Evolutionary conservation across 106 monocot species (phyloP), one percentile per base, ranked within the genome.

Genomic region (Dioscorea alata): DNA sequence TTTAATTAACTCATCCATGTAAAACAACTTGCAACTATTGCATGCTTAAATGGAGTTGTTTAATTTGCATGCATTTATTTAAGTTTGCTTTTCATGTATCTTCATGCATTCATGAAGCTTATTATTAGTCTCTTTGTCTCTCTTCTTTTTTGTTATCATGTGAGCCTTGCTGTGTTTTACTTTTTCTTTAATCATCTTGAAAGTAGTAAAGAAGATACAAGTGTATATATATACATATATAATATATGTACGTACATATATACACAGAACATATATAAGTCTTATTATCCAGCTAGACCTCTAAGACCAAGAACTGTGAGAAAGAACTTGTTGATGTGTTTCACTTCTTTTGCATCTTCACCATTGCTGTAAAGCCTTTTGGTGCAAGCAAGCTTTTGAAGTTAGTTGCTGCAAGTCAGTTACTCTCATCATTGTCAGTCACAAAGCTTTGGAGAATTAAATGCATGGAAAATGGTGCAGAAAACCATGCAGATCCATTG

Each of bases 401-500:
- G 75, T 62, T 75, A 53, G 68, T 67, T 67, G 31, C 32, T 62
- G 18, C 50, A 58, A 33, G 65, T 57, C 71, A 65, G 77, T 71
- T 77, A 71, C 77, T 77, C 64, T 65, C 65, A 77, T 77, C 77
- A 77, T 77, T 64, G 65, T 65, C 33, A 50, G 59, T 28, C 70
- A 34, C 23, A 33, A 57, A 56, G 6, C 69, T 63, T 76, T 75
- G 49, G 21, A 75, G 24, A 14, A 19, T 56, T 42, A 42, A 71
- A 19, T 60, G 49, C 24, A 34, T 56, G 33, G 22, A 71, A 60
- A 33, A 64, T 33, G 35, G 4, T 73, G 13, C 23, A 63, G 49
- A 61, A 53, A 57, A 57, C 56, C 64, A 65, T 73, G 73, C 54
- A 73, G 52, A 49, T 50, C 20, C 22, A 24, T 49, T 21, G 12